phyloP scores from a whole-genome alignment of 108 stramenopile genomes.

The Cylindrotheca fusiformis region DNA sequence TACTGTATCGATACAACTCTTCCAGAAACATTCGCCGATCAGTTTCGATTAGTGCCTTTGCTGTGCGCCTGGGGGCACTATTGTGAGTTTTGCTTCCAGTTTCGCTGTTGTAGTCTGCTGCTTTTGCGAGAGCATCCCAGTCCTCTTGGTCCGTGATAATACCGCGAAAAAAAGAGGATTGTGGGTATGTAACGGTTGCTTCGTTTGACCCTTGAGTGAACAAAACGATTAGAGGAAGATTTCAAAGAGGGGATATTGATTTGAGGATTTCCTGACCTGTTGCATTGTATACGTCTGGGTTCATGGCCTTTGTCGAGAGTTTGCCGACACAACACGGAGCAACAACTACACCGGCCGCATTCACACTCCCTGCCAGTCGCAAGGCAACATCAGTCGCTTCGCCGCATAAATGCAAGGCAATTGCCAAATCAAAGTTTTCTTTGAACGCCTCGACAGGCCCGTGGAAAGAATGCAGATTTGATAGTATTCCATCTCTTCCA shows the following conservation, averaged over 20 bases:
- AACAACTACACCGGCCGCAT: constrained; percentile 43
- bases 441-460: constrained; percentile 57
- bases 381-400: constrained; percentile 73
- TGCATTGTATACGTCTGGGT: constrained; percentile 75
- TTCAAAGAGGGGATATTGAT: not conserved
- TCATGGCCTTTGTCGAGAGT: constrained; percentile 25
- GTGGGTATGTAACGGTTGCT: constrained; percentile 61
- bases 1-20: constrained; percentile 31
- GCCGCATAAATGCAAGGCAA: constrained; percentile 73
- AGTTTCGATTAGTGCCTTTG: constrained; percentile 73
- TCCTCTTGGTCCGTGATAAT: constrained; percentile 31
- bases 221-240: not conserved
- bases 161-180: constrained; percentile 48
- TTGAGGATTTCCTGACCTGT: constrained; percentile 23
- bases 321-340: constrained; percentile 82
- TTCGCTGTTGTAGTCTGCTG: constrained; percentile 69
- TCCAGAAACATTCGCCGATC: constrained; percentile 59
- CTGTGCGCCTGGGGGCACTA: constrained; percentile 67
- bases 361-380: constrained; percentile 35
- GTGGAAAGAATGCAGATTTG: constrained; percentile 57
- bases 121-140: constrained; percentile 71
- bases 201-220: constrained; percentile 31
- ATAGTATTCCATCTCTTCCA: constrained; percentile 19
- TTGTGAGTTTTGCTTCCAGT: constrained; percentile 35
- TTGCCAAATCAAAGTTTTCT: constrained; percentile 49